These are phyloP conservation scores for Clarkia xantiana DNA, from an alignment of 345 rosid genomes.

Conservation along the genomic window DNA sequence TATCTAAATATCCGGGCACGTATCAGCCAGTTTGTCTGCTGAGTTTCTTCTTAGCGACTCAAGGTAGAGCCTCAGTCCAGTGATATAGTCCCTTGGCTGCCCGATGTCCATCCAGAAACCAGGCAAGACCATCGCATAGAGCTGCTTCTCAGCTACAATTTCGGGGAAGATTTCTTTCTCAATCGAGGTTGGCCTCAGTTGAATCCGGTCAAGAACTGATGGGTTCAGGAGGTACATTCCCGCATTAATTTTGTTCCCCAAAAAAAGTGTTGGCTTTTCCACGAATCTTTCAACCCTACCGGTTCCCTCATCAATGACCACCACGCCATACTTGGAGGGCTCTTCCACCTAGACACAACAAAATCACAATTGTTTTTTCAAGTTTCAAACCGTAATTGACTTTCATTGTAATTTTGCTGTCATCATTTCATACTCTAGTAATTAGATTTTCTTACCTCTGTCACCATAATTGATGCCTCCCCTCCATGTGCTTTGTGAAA, in stretches of 20 bases:
- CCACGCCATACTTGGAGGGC: conserved; percentile 97
- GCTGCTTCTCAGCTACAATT: conserved; percentile 66
- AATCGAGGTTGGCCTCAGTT: conserved; percentile 88
- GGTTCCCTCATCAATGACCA: conserved; percentile 78
- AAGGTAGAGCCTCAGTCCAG: conserved; percentile 84
- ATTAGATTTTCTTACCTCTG: conserved; percentile 42
- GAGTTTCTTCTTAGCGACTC: conserved; percentile 73
- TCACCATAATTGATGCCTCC: conserved; percentile 98
- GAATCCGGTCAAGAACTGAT: conserved; percentile 73
- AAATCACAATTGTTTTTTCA: no score
- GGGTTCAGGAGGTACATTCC: conserved; percentile 89
- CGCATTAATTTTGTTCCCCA: conserved; percentile 97
- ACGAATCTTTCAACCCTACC: conserved; percentile 80
- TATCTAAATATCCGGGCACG: no score
- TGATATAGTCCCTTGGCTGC: conserved; percentile 91
- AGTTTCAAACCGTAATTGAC: no score
- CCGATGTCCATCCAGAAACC: conserved; percentile 99
- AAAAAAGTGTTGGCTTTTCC: conserved; percentile 84
- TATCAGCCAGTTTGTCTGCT: conserved; percentile 42
- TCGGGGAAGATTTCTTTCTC: conserved; percentile 95
- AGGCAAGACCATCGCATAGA: conserved; percentile 86
- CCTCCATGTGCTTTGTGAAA: conserved; percentile 91
- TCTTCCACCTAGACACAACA: conserved; percentile 66
- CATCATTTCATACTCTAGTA: no score
- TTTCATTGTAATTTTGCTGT: no score